These are phyloP conservation scores for Neurospora sp. DNA, from an alignment of 495 filamentous ascomycete genomes.

Conservation along the genomic window DNA sequence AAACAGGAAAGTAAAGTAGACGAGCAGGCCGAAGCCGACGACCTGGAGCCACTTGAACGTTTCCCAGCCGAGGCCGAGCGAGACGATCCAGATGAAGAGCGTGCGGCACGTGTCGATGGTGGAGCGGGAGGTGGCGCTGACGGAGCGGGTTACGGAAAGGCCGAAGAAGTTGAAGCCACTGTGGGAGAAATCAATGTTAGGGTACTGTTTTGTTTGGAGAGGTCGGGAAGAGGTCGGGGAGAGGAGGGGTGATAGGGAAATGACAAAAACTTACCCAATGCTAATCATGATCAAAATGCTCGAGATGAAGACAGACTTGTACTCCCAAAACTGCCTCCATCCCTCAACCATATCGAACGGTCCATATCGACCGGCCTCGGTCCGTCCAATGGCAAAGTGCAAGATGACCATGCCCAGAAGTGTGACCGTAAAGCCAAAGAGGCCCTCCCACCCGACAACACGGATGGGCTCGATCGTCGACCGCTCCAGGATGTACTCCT, in stretches of 20 bases:
- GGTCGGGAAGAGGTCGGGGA: too few species aligned
- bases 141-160: slow-evolving; percentile 75
- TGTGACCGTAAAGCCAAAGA: slow-evolving; percentile 86
- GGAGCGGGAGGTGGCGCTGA: slow-evolving; percentile 83
- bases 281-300: slow-evolving; percentile 90
- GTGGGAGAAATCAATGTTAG: neutral
- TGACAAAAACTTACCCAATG: slow-evolving; percentile 67
- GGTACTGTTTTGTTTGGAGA: neutral
- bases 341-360: slow-evolving; percentile 88
- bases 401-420: slow-evolving; percentile 67
- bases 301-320: slow-evolving; percentile 59
- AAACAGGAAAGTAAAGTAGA: slow-evolving; percentile 96
- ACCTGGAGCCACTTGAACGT: slow-evolving; percentile 98
- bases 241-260: too few species aligned
- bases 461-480: slow-evolving; percentile 81
- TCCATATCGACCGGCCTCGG: slow-evolving; percentile 62
- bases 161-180: slow-evolving; percentile 99
- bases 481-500: slow-evolving; percentile 88
- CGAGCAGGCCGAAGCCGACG: slow-evolving; percentile 72
- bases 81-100: slow-evolving; percentile 96
- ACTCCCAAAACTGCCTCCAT: slow-evolving; percentile 60
- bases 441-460: slow-evolving; percentile 92
- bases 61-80: slow-evolving; percentile 89
- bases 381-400: slow-evolving; percentile 65
- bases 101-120: slow-evolving; percentile 97